Base-by-base conservation (phyloP, 306 rosid species). In the Acacia confusa region DNA sequence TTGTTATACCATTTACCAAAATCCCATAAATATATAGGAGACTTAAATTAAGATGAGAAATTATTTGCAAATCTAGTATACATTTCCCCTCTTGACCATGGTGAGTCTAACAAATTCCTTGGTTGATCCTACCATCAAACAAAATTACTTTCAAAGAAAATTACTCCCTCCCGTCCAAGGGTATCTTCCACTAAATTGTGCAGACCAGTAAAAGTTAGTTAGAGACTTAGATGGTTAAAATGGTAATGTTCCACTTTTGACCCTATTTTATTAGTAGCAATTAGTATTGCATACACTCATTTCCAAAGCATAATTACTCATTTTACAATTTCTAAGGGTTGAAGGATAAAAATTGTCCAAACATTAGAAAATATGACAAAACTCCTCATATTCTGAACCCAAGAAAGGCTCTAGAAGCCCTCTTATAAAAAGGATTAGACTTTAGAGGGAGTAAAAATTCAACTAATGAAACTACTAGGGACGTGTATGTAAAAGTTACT, bases 31-130 rank as follows among this genome's bases (percentile, higher is more conserved):
- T 4, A 34, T 40, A 72, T 55, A 73, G 48, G 16, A 63, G 41
- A 28, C 28, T 83, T 22, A 41, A 78, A 45, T 65, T 66, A 45
- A 55, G 48, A 66, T 43, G 55, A 24, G 40, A 66, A 78, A 48
- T 72, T 40, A 14, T 50, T 27, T 19, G 25, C 52, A 74, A 17
- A 36, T 60, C 40, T 45, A 47, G 40, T 38, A 13, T 36, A 40
- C 50, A 25, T 57, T 43, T 73, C 61, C 61, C 61, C 57, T 66
- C 13, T 20, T 66, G 57, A 72, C 45, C 79, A 43, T 4, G 40
- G n/a, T 16, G 16, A 41, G 52, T 53, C 53, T 24, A 40, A 16
- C 12, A 24, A 32, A 74, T 14, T 70, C 27, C 25, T 65, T 69
- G 36, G 72, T 70, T 41, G 55, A 70, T 70, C 34, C 74, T n/a